phyloP scores from a whole-genome alignment of 768 basidiomycete species.

The Clitopilus passeckerianus region DNA sequence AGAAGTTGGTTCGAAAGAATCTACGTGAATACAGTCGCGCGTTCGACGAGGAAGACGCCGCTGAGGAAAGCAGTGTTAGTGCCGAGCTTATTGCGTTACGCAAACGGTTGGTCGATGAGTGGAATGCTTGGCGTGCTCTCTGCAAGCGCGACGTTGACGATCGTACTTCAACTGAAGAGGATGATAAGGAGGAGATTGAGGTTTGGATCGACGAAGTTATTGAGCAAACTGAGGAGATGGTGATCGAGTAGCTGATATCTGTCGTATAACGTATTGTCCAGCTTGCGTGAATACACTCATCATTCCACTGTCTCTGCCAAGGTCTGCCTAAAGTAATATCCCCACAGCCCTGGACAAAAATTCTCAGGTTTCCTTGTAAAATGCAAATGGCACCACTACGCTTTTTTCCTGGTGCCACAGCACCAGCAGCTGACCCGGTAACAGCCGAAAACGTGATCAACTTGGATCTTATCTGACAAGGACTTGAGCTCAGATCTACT shows the following conservation, averaged over 20 bases:
- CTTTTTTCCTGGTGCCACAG: too few species aligned
- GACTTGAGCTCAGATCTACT: slow-evolving; percentile 1
- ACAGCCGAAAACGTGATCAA: slow-evolving; percentile 17
- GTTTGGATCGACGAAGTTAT: slow-evolving; percentile 93
- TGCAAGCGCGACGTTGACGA: slow-evolving; percentile 66
- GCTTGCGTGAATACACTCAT: too few species aligned
- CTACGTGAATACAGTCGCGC: slow-evolving; percentile 85
- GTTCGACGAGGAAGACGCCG: slow-evolving; percentile 97
- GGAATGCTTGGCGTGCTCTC: slow-evolving; percentile 93
- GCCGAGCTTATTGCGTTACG: slow-evolving; percentile 89
- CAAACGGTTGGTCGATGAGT: slow-evolving; percentile 92
- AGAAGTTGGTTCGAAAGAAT: slow-evolving; percentile 81
- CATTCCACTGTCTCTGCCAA: too few species aligned
- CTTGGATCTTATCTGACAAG: slow-evolving; percentile 52
- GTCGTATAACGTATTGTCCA: background rate
- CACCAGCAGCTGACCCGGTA: slow-evolving; percentile 9
- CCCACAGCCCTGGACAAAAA: too few species aligned
- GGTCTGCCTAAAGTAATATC: too few species aligned
- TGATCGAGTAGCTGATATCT: slow-evolving; percentile 38
- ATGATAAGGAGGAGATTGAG: slow-evolving; percentile 84
- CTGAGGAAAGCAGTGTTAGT: slow-evolving; percentile 91
- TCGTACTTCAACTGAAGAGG: slow-evolving; percentile 31
- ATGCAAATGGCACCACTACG: too few species aligned
- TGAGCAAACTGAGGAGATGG: slow-evolving; percentile 85
- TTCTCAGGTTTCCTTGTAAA: too few species aligned